Conservation (phyloP, 176 grass and related monocot species). For the Guadua angustifolia region DNA sequence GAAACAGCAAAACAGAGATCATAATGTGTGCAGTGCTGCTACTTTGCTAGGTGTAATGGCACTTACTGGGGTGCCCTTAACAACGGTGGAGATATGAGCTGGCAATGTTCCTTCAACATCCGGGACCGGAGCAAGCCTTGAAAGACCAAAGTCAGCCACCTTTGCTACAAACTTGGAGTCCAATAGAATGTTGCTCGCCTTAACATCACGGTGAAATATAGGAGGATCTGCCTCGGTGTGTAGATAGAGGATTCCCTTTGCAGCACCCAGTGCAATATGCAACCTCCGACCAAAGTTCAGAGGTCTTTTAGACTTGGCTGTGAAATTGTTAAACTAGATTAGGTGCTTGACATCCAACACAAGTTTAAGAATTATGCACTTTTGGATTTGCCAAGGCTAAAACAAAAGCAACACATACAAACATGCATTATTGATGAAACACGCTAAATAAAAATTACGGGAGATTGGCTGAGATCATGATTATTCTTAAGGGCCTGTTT, state of each 20-base stretch:
- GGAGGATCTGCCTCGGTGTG: constrained; percentile 93
- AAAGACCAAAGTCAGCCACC: constrained; percentile 98
- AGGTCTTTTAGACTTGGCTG: constrained; percentile 64
- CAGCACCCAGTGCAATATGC: constrained; percentile 75
- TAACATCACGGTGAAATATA: constrained; percentile 95
- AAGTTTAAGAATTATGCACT: not conserved
- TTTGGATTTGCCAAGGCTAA: constrained; percentile 13
- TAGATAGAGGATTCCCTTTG: constrained; percentile 89
- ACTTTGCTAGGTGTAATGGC: constrained; percentile 6
- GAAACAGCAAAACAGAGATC: constrained; percentile 17
- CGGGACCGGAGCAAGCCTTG: constrained; percentile 82
- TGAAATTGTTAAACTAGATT: constrained; percentile 12
- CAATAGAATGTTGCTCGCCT: constrained; percentile 93
- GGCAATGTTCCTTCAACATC: constrained; percentile 68
- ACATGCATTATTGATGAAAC: not conserved
- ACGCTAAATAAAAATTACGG: not conserved
- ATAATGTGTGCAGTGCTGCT: not conserved
- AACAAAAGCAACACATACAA: constrained; percentile 16
- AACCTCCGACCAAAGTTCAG: constrained; percentile 67
- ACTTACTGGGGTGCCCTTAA: constrained; percentile 98
- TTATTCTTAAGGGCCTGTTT: not conserved
- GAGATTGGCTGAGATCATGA: not conserved
- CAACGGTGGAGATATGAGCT: constrained; percentile 80
- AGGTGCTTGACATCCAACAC: constrained; percentile 10
- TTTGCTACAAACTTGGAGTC: constrained; percentile 83